phyloP scores from a whole-genome alignment of 1,139 yeast species.

The Yamadazyma dendronema region DNA sequence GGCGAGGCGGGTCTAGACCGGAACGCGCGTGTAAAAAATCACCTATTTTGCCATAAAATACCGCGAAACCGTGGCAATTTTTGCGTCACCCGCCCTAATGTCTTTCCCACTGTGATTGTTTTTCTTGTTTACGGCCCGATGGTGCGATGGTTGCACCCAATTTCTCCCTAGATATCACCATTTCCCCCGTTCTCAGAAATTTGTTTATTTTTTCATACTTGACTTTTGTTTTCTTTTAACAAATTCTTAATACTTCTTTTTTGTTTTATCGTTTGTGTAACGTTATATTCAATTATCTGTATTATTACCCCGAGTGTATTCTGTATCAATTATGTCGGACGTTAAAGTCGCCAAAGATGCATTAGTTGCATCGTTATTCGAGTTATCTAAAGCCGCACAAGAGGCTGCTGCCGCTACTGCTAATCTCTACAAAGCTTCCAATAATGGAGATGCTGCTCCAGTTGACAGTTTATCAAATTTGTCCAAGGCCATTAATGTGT shows the following conservation, averaged over 20 bases:
- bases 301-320: neutral
- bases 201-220: neutral
- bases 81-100: conserved; percentile 1
- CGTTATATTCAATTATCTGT: neutral
- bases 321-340: conserved; percentile 25
- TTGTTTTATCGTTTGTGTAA: neutral
- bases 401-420: conserved; percentile 79
- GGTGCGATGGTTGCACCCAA: conserved; percentile 1
- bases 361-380: conserved; percentile 74
- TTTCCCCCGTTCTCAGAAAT: conserved; percentile 1
- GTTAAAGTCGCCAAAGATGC: conserved; percentile 44
- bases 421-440: conserved; percentile 60
- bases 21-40: neutral
- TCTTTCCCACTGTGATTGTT: too few species aligned
- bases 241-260: neutral
- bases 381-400: conserved; percentile 75
- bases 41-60: neutral
- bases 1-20: neutral
- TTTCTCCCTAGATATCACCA: neutral
- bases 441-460: conserved; percentile 24
- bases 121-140: neutral
- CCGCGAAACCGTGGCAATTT: neutral
- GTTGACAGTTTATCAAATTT: conserved; percentile 32
- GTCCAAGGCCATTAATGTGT: conserved; percentile 23
- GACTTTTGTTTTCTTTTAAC: conserved; percentile 1